phyloP scores from a whole-genome alignment of 2,329 filamentous ascomycete genomes.

The Pseudocercospora vitis region DNA sequence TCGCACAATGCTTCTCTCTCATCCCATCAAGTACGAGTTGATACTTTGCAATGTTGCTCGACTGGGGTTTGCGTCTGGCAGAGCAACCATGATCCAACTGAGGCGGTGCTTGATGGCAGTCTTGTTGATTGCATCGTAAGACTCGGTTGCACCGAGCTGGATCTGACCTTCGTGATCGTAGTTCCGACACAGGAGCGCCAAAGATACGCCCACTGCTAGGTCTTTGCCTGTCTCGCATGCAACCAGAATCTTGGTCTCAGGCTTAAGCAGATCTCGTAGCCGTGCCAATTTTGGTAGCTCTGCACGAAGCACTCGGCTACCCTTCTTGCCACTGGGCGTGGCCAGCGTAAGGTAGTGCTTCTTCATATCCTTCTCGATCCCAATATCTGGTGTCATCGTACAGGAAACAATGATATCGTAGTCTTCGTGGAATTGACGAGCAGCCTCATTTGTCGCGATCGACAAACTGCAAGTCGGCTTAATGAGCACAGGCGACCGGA shows the following conservation, averaged over 20 bases:
- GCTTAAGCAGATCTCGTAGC: slow-evolving; percentile 7
- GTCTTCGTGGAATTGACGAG: slow-evolving; percentile 39
- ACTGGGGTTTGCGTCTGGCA: slow-evolving; percentile 79
- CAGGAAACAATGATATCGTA: slow-evolving; percentile 47
- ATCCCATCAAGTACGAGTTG: slow-evolving; percentile 79
- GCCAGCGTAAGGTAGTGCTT: slow-evolving; percentile 58
- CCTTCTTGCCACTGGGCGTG: slow-evolving; percentile 71
- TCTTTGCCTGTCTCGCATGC: slow-evolving; percentile 78
- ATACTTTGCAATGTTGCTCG: slow-evolving; percentile 85
- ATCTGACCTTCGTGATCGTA: slow-evolving; percentile 62
- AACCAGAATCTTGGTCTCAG: slow-evolving; percentile 49
- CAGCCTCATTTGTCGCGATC: slow-evolving; percentile 43
- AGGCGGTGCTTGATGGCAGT: slow-evolving; percentile 72
- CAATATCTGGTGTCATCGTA: slow-evolving; percentile 43
- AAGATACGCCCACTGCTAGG: slow-evolving; percentile 71
- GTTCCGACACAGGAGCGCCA: slow-evolving; percentile 74
- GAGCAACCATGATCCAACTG: slow-evolving; percentile 76
- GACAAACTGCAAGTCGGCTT: slow-evolving; percentile 44
- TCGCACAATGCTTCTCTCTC: slow-evolving; percentile 12
- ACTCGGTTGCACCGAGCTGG: neutral
- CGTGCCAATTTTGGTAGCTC: slow-evolving; percentile 61
- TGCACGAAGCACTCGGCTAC: slow-evolving; percentile 76
- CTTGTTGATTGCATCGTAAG: slow-evolving; percentile 59
- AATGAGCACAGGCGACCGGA: slow-evolving; percentile 41
- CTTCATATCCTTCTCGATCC: slow-evolving; percentile 38